A percentile compares a stretch with the other conserved stretches of the same genome.
phyloP scores from a whole-genome alignment of 371 early-diverging fungal genomes.

The Apophysomyces sp. region DNA sequence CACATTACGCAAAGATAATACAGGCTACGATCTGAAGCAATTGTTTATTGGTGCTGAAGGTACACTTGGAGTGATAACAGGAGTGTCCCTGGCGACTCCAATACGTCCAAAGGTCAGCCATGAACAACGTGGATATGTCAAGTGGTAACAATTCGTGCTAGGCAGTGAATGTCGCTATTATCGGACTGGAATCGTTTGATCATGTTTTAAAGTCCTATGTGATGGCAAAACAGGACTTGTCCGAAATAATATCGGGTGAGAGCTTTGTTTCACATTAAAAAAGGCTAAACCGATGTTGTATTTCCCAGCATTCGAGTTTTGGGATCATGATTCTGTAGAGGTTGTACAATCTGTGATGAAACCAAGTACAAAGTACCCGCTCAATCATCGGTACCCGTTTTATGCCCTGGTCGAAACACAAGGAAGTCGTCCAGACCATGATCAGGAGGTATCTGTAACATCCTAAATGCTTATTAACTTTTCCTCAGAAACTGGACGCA shows the following conservation, averaged over 20 bases:
- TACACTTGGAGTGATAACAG: constrained; percentile 83
- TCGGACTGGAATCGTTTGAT: constrained; percentile 43
- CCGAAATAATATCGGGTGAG: constrained; percentile 49
- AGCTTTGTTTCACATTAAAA: background rate
- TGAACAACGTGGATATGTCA: background rate
- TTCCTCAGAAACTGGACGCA: constrained; percentile 53
- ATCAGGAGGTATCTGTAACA: constrained; percentile 49
- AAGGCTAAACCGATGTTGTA: background rate
- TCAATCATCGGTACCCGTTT: constrained; percentile 45
- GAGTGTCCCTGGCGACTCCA: constrained; percentile 65
- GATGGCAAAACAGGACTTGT: constrained; percentile 43
- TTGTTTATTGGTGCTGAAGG: constrained; percentile 91
- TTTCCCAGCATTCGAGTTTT: constrained; percentile 77
- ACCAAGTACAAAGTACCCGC: constrained; percentile 15
- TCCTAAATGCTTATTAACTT: background rate
- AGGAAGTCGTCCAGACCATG: constrained; percentile 79
- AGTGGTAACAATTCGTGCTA: background rate
- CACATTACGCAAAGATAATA: constrained; percentile 86
- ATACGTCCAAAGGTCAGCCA: constrained; percentile 29
- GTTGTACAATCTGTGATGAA: constrained; percentile 58
- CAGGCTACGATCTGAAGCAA: constrained; percentile 84
- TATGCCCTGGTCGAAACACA: constrained; percentile 79
- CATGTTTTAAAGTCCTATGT: constrained; percentile 42
- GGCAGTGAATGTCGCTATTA: constrained; percentile 42
- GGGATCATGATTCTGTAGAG: constrained; percentile 59